Base-by-base conservation (phyloP, 1,139 yeast genomes). In the Kurtzmaniella natalensis region DNA sequence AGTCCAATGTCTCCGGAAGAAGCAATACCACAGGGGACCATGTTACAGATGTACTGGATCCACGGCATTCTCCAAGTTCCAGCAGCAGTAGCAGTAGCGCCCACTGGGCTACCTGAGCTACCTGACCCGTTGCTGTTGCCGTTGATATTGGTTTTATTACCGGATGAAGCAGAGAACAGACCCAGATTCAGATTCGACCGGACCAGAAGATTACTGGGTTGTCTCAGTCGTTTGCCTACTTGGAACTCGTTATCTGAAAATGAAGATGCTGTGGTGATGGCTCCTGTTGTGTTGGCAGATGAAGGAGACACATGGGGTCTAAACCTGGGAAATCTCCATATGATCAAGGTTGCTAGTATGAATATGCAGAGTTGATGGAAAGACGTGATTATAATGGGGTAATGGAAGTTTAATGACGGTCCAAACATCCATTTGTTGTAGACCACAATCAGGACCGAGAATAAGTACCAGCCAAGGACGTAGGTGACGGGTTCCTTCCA, bases 381-480 rank as follows among this genome's bases (percentile, higher is more conserved):
- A 5, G 89, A 68, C 0, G 98, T 92, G 33, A 89, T 76, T 18
- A 89, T 59, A 13, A 92, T 73, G 1, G 98, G 98, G 54, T 78
- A 92, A 31, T 77, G 74, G 52, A 92, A 82, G 48, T 85, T 75
- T 39, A 89, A 64, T 11, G 86, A 54, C 58, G 70, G 31, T 28
- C 94, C 89, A 61, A 89, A 92, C 96, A 92, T 89, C 96, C 96
- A 89, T 59, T 89, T 92, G 65, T 92, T 92, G 63, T 92, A 92
- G 23, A 89, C 68, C n/a, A 95, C 83, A 20, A 89, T 76, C 10
- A 86, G 60, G 39, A 87, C 70, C 10, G 94, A 82, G 42, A 78
- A 78, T 13, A 67, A 38, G 48, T 77, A 78, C 85, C 67, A 63
- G 47, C 74, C 75, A 9, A 51, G 38, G 22, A 68, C 68, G 47